phyloP scores from a whole-genome alignment of 495 filamentous ascomycete genomes.

The Xylaria intraflava region DNA sequence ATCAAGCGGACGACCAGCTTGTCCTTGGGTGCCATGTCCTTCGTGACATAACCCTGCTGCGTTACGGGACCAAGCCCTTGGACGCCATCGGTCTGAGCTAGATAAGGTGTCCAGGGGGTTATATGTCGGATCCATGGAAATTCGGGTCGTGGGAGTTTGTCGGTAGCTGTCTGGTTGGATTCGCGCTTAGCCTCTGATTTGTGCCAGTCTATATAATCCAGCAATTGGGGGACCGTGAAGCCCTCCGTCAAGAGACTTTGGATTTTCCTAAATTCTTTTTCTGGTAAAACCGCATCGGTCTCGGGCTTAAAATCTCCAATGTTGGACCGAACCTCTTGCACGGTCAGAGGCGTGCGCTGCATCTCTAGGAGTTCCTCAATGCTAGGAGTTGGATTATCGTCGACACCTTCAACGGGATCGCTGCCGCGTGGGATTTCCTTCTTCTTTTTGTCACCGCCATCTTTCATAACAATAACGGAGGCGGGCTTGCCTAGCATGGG shows the following conservation, averaged over 20 bases:
- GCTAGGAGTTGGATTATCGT: slow-evolving; percentile 16
- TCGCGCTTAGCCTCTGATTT: background rate
- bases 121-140: slow-evolving; percentile 27
- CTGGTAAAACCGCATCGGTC: slow-evolving; percentile 19
- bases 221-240: slow-evolving; percentile 39
- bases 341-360: slow-evolving; percentile 15
- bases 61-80: slow-evolving; percentile 5
- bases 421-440: background rate
- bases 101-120: slow-evolving; percentile 28
- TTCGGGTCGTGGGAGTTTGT: background rate
- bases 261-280: slow-evolving; percentile 35
- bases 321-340: slow-evolving; percentile 31
- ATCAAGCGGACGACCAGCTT: slow-evolving; percentile 32
- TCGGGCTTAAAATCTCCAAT: slow-evolving; percentile 39
- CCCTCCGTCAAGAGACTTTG: slow-evolving; percentile 29
- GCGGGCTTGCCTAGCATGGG: slow-evolving; percentile 32
- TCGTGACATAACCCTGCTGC: slow-evolving; percentile 22
- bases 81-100: background rate
- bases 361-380: slow-evolving; percentile 27
- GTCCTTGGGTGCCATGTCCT: slow-evolving; percentile 23
- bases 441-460: slow-evolving; percentile 12
- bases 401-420: background rate
- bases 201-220: slow-evolving; percentile 27
- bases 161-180: background rate
- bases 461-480: slow-evolving; percentile 39